Conservation (phyloP, 1,284 basidiomycete species). For the Sporisorium exsertum region DNA sequence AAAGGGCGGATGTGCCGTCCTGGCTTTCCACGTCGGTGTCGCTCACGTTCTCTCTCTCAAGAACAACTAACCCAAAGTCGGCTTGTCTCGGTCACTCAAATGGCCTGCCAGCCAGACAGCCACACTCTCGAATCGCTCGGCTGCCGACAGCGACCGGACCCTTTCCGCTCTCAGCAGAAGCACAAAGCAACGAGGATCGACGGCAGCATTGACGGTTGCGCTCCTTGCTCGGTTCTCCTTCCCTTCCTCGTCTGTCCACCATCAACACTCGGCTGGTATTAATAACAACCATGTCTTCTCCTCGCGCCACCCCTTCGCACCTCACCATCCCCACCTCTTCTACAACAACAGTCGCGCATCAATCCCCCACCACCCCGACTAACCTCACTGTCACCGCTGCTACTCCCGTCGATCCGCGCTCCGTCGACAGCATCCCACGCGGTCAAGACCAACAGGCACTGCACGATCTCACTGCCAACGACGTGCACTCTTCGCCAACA, state of each 20-base stretch:
- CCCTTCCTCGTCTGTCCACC: neutral
- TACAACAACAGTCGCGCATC: neutral
- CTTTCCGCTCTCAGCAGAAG: neutral
- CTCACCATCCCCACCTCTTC: slow-evolving; percentile 25
- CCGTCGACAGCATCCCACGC: slow-evolving; percentile 7
- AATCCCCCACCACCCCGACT: slow-evolving; percentile 38
- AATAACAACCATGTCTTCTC: slow-evolving; percentile 17
- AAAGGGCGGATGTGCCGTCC: no score
- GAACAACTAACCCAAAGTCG: no score
- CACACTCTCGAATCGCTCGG: no score
- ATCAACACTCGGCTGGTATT: neutral
- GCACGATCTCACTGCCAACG: slow-evolving; percentile 21
- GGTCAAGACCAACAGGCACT: slow-evolving; percentile 26
- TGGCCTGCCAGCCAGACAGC: no score
- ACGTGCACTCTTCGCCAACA: slow-evolving; percentile 9
- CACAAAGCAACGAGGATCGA: neutral
- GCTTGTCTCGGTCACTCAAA: no score
- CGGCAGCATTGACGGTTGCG: neutral
- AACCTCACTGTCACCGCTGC: neutral
- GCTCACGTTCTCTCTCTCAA: no score
- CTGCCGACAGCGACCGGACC: no score
- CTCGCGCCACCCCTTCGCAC: slow-evolving; percentile 12
- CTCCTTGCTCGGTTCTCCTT: neutral
- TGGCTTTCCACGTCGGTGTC: no score
- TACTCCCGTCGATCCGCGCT: neutral